Conservation (phyloP, 2,329 filamentous ascomycete species). For the Dothistroma septosporum region DNA sequence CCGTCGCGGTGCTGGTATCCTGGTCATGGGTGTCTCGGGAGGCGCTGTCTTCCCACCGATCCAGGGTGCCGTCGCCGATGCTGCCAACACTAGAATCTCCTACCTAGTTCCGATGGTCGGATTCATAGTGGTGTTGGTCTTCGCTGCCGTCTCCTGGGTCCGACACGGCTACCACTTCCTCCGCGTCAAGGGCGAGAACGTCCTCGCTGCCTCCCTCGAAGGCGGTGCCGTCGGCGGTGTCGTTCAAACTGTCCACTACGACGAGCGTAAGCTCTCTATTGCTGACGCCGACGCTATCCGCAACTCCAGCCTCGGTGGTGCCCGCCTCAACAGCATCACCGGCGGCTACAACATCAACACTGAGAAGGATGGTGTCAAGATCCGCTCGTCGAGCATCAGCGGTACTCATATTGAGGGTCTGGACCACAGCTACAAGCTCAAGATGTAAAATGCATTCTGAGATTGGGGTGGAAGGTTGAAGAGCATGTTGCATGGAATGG, state of each 20-base stretch:
- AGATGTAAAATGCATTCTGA: slow-evolving; percentile 1
- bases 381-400: slow-evolving; percentile 7
- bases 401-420: slow-evolving; percentile 4
- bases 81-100: slow-evolving; percentile 40
- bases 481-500: not conserved
- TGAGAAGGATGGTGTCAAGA: slow-evolving; percentile 3
- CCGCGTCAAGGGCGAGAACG: slow-evolving; percentile 31
- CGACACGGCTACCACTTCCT: slow-evolving; percentile 33
- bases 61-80: slow-evolving; percentile 38
- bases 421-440: slow-evolving; percentile 8
- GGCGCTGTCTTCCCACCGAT: slow-evolving; percentile 15
- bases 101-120: slow-evolving; percentile 45
- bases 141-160: slow-evolving; percentile 34
- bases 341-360: slow-evolving; percentile 24
- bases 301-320: slow-evolving; percentile 25
- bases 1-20: slow-evolving; percentile 39
- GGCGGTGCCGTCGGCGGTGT: slow-evolving; percentile 35
- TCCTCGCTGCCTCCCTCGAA: slow-evolving; percentile 30
- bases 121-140: slow-evolving; percentile 40
- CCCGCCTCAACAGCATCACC: slow-evolving; percentile 27
- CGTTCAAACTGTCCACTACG: slow-evolving; percentile 34
- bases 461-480: not conserved
- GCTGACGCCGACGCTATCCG: slow-evolving; percentile 27
- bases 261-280: slow-evolving; percentile 32
- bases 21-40: slow-evolving; percentile 39